These are phyloP conservation scores for Suillus alpinus DNA, from an alignment of 768 basidiomycete genomes.

Conservation along the genomic window DNA sequence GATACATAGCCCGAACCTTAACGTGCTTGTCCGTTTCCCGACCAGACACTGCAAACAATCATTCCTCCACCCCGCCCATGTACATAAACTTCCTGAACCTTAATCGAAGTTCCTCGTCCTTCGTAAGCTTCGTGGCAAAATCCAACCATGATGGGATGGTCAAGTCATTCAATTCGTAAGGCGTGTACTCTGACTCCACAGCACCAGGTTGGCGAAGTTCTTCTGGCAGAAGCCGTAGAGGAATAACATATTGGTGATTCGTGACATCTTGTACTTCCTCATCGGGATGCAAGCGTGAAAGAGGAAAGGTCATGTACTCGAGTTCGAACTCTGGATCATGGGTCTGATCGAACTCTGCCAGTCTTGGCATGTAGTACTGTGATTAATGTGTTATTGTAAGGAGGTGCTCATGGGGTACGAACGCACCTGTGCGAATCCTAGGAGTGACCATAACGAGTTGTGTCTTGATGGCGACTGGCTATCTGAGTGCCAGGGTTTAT, in stretches of 20 bases:
- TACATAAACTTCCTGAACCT: slow-evolving; percentile 76
- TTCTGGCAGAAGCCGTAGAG: slow-evolving; percentile 51
- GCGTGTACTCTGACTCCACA: slow-evolving; percentile 52
- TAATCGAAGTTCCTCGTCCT: slow-evolving; percentile 53
- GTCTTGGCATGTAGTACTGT: slow-evolving; percentile 65
- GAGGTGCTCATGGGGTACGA: slow-evolving; percentile 7
- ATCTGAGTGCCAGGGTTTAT: slow-evolving; percentile 62
- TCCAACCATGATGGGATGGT: slow-evolving; percentile 73
- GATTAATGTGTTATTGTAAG: slow-evolving; percentile 1
- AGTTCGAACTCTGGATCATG: slow-evolving; percentile 62
- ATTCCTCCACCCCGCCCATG: slow-evolving; percentile 41
- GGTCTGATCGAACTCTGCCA: slow-evolving; percentile 46
- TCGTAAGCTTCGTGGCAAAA: slow-evolving; percentile 60
- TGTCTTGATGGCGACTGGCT: slow-evolving; percentile 63
- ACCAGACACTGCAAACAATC: neutral
- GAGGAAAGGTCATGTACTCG: slow-evolving; percentile 71
- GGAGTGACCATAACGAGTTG: slow-evolving; percentile 67
- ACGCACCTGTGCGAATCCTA: slow-evolving; percentile 82
- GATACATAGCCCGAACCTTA: neutral
- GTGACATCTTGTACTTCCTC: slow-evolving; percentile 15
- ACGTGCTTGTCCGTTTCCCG: neutral
- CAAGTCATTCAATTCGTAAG: slow-evolving; percentile 73
- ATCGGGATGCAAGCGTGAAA: slow-evolving; percentile 39
- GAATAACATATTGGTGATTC: slow-evolving; percentile 48
- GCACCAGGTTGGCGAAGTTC: slow-evolving; percentile 39